A percentile compares a stretch with the other conserved stretches of the same genome.
These are phyloP conservation scores for Venturia pyrina DNA, from an alignment of 2,329 filamentous ascomycete genomes.

Conservation along the genomic window DNA sequence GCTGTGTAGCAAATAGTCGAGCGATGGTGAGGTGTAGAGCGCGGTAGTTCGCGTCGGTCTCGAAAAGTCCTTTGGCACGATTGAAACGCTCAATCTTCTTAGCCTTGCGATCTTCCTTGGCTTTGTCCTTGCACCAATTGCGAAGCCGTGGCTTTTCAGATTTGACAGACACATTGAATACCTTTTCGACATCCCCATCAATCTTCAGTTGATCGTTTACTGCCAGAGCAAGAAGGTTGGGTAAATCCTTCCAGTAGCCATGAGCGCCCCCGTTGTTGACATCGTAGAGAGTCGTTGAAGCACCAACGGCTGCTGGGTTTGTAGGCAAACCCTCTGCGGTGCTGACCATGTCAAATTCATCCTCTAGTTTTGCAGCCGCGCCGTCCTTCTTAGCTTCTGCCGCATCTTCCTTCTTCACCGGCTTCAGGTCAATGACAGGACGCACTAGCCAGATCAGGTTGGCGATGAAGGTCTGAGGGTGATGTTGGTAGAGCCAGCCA, in stretches of 20 bases:
- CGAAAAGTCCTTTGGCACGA: constrained; percentile 31
- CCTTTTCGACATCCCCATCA: constrained; percentile 26
- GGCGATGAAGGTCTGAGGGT: constrained; percentile 43
- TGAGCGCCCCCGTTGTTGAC: constrained; percentile 38
- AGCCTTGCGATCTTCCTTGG: constrained; percentile 21
- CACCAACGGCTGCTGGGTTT: background rate
- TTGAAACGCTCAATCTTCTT: constrained; percentile 33
- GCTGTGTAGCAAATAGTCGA: constrained; percentile 47
- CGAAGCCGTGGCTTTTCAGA: constrained; percentile 6
- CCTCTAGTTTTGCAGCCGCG: constrained; percentile 21
- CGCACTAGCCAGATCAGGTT: constrained; percentile 48
- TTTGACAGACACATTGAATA: constrained; percentile 14
- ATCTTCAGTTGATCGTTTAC: constrained; percentile 39
- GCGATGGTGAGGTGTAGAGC: constrained; percentile 44
- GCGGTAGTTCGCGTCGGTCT: constrained; percentile 36
- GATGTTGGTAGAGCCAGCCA: constrained; percentile 46
- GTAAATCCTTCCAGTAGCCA: constrained; percentile 53
- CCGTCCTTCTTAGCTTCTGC: constrained; percentile 24
- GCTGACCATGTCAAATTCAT: constrained; percentile 32
- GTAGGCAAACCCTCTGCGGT: constrained; percentile 14
- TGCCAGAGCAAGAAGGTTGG: constrained; percentile 46
- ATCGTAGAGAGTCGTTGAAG: constrained; percentile 16
- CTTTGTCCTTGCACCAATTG: constrained; percentile 18
- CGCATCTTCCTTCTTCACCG: constrained; percentile 19
- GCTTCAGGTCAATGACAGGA: constrained; percentile 39